Conservation (phyloP, 139 green algal genomes). For the Chlorella sp. region DNA sequence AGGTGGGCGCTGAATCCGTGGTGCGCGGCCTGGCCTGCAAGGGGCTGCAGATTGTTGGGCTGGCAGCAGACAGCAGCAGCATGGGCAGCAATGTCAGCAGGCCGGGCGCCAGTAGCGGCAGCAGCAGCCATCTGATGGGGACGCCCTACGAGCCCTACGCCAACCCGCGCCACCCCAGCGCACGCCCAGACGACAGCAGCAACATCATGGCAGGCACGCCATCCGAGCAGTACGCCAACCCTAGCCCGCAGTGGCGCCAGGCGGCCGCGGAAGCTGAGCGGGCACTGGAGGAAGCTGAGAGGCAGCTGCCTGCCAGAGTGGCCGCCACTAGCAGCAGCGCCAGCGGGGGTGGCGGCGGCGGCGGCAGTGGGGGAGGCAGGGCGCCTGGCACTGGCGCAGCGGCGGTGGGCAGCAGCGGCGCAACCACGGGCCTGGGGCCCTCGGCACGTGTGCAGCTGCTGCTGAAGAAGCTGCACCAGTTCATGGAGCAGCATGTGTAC, state of each 20-base stretch:
- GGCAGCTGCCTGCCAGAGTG: not conserved
- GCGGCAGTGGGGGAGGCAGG: not conserved
- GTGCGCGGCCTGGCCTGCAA: slow-evolving; percentile 65
- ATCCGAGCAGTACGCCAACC: slow-evolving; percentile 29
- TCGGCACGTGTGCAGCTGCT: slow-evolving; percentile 57
- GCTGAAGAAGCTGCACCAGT: slow-evolving; percentile 61
- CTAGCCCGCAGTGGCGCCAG: not conserved
- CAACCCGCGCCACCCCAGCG: slow-evolving; percentile 31
- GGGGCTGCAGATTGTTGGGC: slow-evolving; percentile 67
- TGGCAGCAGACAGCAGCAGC: not conserved
- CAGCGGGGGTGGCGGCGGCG: not conserved
- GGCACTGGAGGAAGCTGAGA: not conserved
- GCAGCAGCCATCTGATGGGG: not conserved
- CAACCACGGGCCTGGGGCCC: slow-evolving; percentile 33
- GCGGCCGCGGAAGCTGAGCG: not conserved
- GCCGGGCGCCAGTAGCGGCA: not conserved
- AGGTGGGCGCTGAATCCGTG: slow-evolving; percentile 66
- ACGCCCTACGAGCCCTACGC: slow-evolving; percentile 28
- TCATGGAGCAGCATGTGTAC: slow-evolving; percentile 86
- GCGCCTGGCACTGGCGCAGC: not conserved
- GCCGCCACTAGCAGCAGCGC: not conserved
- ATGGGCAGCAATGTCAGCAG: slow-evolving; percentile 11
- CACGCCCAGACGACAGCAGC: not conserved
- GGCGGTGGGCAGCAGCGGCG: not conserved
- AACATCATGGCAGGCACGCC: slow-evolving; percentile 16